Evolutionary conservation across 331 rosid genomes (phyloP).

Genomic region (Telfairia occidentalis): DNA sequence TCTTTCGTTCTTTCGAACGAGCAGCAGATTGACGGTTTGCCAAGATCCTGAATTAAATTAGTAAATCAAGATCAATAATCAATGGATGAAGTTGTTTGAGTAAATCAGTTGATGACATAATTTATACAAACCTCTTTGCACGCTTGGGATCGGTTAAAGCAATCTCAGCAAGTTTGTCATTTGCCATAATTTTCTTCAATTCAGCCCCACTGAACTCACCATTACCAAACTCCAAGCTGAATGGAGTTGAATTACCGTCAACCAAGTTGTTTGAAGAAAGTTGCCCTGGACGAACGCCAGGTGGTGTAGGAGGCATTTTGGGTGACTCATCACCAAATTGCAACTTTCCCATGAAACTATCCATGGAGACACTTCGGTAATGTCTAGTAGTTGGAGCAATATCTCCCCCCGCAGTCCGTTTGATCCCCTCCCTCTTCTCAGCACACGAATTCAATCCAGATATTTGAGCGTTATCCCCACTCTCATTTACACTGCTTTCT

Average conservation of each 20-base stretch:
- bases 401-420: constrained; percentile 63
- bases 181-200: constrained; percentile 91
- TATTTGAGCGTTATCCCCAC: constrained; percentile 36
- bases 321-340: constrained; percentile 60
- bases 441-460: constrained; percentile 26
- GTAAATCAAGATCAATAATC: background rate
- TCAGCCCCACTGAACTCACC: constrained; percentile 94
- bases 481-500: constrained; percentile 65
- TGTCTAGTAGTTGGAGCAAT: constrained; percentile 60
- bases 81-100: background rate
- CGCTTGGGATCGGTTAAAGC: constrained; percentile 87
- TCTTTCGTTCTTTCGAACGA: constrained; percentile 84
- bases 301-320: constrained; percentile 58
- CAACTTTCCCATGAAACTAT: constrained; percentile 79
- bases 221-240: constrained; percentile 87
- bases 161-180: constrained; percentile 83
- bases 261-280: constrained; percentile 38
- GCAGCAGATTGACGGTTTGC: constrained; percentile 97
- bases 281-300: constrained; percentile 41
- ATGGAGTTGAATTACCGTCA: constrained; percentile 47
- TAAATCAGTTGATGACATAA: background rate
- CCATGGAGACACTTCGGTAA: constrained; percentile 81
- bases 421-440: constrained; percentile 63
- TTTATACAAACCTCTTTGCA: constrained; percentile 55
- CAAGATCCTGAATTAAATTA: constrained; percentile 48